Base-by-base conservation (phyloP, 2,329 filamentous ascomycete species). In the Sporothrix brunneoviolacea region DNA sequence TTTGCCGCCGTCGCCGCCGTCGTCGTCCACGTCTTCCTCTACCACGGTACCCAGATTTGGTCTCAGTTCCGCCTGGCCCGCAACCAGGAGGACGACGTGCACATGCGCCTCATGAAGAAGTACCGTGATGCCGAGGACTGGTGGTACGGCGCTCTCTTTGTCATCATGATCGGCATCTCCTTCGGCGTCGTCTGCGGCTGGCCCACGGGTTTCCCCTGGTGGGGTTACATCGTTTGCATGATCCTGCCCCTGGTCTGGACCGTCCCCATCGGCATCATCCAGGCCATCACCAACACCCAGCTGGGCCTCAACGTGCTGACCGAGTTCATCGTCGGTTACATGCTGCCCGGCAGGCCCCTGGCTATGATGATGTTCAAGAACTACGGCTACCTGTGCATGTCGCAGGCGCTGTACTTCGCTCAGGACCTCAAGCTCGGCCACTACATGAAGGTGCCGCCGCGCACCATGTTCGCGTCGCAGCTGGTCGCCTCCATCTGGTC, bases 311-410 rank as follows among this genome's bases (percentile, higher is more conserved):
- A 89, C 55, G 57, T 90, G 22, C 69, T 89, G 55, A 86, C 84
- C 1, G 84, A 88, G 66, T 87, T 88, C 56, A 69, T 90, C 4
- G 80, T 82, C 52, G 86, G 86, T 1, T 89, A 89, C 60, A 85
- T 89, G 59, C 83, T 87, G 55, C 84, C 84, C 0, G 86, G 86
- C 3, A 70, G 77, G 6, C 85, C 86, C 0, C 68, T 89, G 49
- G 85, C 82, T 0, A 77, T 88, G 54, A 89, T 90, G 84, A 73
- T 88, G 15, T 82, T 82, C 66, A 82, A 82, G 64, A 82, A 77
- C 0, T 82, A 79, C 58, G 79, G 79, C 27, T 81, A 76, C 60
- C 79, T 82, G 54, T 81, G 77, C 48, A 81, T 81, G 77, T 79
- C 76, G 2, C 82, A 86, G 64, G 78, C 80, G 0, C 71, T 86